Evolutionary conservation across 2,329 filamentous ascomycete genomes (phyloP).

Genomic region (Cytospora schulzeri): DNA sequence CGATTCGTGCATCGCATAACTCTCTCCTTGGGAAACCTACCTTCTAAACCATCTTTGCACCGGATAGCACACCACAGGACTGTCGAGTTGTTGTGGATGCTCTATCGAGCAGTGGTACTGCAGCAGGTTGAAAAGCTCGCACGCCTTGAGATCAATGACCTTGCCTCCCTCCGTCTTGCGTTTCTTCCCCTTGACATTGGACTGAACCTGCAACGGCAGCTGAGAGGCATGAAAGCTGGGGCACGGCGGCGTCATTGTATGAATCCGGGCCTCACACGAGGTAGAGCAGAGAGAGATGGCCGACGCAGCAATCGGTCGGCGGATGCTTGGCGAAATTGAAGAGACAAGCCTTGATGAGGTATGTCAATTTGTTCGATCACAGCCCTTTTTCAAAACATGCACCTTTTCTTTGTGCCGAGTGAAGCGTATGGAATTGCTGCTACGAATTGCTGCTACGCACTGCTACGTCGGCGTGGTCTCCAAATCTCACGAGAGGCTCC

Average conservation of each 20-base stretch:
- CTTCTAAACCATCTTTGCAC: constrained; percentile 62
- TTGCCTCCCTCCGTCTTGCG: constrained; percentile 49
- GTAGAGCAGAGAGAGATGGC: constrained; percentile 35
- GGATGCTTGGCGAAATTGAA: constrained; percentile 57
- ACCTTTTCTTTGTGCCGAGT: not conserved
- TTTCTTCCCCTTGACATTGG: constrained; percentile 50
- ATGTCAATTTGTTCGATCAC: constrained; percentile 22
- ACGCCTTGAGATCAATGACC: constrained; percentile 54
- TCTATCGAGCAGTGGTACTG: constrained; percentile 64
- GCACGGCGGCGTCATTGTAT: constrained; percentile 61
- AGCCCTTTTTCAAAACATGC: not conserved
- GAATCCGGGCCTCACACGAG: not conserved
- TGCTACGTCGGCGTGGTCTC: not conserved
- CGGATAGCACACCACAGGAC: constrained; percentile 57
- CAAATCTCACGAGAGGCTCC: not conserved
- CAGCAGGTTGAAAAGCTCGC: constrained; percentile 59
- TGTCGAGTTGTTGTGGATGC: constrained; percentile 47
- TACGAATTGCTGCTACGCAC: not conserved
- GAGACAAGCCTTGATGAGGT: constrained; percentile 63
- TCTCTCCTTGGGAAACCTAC: constrained; percentile 43
- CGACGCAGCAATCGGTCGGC: constrained; percentile 47
- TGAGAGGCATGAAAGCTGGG: constrained; percentile 55
- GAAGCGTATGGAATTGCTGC: not conserved
- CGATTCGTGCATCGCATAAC: not conserved
- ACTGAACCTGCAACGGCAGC: constrained; percentile 53